These are phyloP conservation scores for Curvularia sp. DNA, from an alignment of 2,329 filamentous ascomycete species.

Conservation along the genomic window DNA sequence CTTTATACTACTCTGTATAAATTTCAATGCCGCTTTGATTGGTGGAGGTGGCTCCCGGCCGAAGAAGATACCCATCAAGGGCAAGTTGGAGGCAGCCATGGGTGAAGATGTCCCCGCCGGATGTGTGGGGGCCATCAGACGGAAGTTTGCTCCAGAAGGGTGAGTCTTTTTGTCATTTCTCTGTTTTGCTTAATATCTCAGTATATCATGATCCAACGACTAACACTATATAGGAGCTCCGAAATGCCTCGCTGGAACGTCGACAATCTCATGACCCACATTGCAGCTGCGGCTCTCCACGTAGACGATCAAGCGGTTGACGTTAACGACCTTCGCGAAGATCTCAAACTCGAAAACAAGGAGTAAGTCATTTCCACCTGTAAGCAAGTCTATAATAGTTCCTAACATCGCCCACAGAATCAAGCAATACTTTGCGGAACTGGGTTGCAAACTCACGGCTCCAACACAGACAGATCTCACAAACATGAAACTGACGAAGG, in stretches of 20 bases:
- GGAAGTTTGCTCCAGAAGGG: constrained; percentile 64
- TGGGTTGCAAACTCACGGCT: constrained; percentile 69
- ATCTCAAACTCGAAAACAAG: constrained; percentile 74
- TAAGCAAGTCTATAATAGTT: neutral
- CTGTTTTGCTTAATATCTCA: neutral
- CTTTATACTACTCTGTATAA: constrained; percentile 58
- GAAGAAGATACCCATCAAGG: constrained; percentile 64
- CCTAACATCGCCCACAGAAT: constrained; percentile 52
- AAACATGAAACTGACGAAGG: constrained; percentile 66
- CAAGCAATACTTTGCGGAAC: constrained; percentile 74
- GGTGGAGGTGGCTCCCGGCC: constrained; percentile 45
- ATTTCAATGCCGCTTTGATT: constrained; percentile 54
- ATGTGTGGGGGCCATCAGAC: constrained; percentile 52
- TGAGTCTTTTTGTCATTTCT: constrained; percentile 20
- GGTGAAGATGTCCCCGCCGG: constrained; percentile 35
- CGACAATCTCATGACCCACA: constrained; percentile 75
- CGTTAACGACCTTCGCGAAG: constrained; percentile 71
- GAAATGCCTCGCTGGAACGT: constrained; percentile 74
- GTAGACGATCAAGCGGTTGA: constrained; percentile 78
- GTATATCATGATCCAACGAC: neutral
- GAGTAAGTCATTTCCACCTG: constrained; percentile 50
- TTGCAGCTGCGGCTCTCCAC: constrained; percentile 73
- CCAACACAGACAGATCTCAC: constrained; percentile 57
- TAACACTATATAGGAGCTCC: constrained; percentile 36
- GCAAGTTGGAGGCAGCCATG: constrained; percentile 72